Base-by-base conservation (phyloP, 1,284 basidiomycete genomes). In the Trichosporon coremiiforme region DNA sequence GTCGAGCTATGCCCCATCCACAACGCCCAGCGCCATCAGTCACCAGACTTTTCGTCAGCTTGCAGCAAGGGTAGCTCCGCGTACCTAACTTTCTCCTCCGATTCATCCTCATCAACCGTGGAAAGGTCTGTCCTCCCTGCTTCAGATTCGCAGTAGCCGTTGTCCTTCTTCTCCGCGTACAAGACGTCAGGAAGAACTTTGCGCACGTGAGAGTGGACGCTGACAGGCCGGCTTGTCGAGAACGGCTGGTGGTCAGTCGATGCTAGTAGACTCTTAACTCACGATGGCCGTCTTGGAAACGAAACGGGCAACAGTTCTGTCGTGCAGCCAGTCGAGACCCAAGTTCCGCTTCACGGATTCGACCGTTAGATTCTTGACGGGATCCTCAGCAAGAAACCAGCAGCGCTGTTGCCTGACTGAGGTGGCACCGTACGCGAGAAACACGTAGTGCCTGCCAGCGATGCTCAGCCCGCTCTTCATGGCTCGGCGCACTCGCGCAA, bases 1-100 rank as follows among this genome's bases (percentile, higher is more conserved):
- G 66, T 8, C 53, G 68, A 0, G 75, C 70, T 47, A 78, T 68
- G 1, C 68, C 64, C 20, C 50, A 33, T 0, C 73, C 74, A 57
- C 76, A 77, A 0, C 72, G 67, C 15, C 78, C 78, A 5, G 71
- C 73, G 4, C 78, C 78, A 22, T 79, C 75, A 4, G 78, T 79
- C 62, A 74, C 76, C 38, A 45, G 64, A 12, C 69, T 70, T 33
- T 20, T n/a, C 4, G 29, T 67, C 29, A 67, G 57, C 25, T 15
- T 2, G 15, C 25, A 25, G 25, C 25, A 25, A 25, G 25, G 25
- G 25, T 3, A 2, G 3, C 7, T 3, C 6, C 15, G 22, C 60
- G 10, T 22, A 65, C 63, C 53, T 63, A 2, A 35, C 53, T 0
- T 64, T 35, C 7, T 66, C 57, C 22, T 64, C 38, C 22, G 55